Percentiles rank a stretch among this genome's conserved stretches.
Evolutionary conservation across 1,284 basidiomycete species (phyloP).

Genomic region (Ceratobasidium sp.): DNA sequence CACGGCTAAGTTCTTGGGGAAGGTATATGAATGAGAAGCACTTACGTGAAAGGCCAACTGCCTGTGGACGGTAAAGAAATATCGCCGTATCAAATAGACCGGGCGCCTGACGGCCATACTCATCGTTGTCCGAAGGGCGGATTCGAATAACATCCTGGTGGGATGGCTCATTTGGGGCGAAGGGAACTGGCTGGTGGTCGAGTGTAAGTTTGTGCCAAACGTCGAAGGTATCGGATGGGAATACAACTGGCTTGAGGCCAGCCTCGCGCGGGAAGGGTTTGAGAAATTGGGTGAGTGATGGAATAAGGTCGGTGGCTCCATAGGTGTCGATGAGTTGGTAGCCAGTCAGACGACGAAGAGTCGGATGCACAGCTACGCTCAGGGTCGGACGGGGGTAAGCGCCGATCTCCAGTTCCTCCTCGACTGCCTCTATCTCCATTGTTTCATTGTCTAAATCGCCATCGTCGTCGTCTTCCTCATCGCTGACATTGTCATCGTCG

Average conservation of each 20-base stretch:
- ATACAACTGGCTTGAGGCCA: neutral
- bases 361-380: conserved; percentile 5
- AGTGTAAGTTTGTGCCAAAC: conserved; percentile 17
- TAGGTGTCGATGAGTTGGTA: neutral
- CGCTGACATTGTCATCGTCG: neutral
- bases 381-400: conserved; percentile 13
- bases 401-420: neutral
- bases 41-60: neutral
- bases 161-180: neutral
- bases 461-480: neutral
- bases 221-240: conserved; percentile 8
- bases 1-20: too few relatives aligned
- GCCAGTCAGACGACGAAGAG: neutral
- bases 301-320: conserved; percentile 12
- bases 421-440: neutral
- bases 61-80: neutral
- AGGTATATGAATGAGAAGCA: too few relatives aligned
- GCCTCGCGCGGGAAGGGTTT: conserved; percentile 3
- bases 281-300: conserved; percentile 10
- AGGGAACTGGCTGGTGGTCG: neutral
- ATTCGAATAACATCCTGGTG: conserved; percentile 23
- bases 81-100: conserved; percentile 20
- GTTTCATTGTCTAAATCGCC: neutral
- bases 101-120: neutral
- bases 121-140: neutral